Base-by-base conservation (phyloP, 2,329 filamentous ascomycete species). In the Colletotrichum filicis region DNA sequence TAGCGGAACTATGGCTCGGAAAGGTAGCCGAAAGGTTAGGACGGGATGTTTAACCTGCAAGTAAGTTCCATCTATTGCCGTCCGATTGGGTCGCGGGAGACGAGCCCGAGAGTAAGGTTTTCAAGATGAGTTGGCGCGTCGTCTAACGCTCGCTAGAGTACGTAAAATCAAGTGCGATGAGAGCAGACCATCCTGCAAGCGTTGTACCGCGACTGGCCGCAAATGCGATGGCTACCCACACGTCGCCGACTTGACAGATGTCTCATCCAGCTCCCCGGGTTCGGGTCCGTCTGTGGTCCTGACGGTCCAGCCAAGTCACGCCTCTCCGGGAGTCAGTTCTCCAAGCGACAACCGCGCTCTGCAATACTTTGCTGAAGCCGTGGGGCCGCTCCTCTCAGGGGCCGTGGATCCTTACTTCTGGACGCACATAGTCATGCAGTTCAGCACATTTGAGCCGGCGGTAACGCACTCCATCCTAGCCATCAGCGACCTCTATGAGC, bases 151-250 rank as follows among this genome's bases (percentile, higher is more conserved):
- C 19, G 2, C 26, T 66, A 89, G 87, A 79, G 84, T 88, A 58
- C 86, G 88, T 63, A 87, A 88, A 71, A 85, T 90, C 65, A 90
- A 90, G 78, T 91, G 88, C 77, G 88, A 89, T 74, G 88, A 90
- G 79, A 80, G 79, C n/a, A 88, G 87, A 67, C 88, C 88, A 1
- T 80, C 79, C 46, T 91, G 89, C 75, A 79, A 84, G 35, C 85
- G 87, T 64, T 91, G 89, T 76, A 84, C 84, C 26, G 87, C 85
- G 64, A 90, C 88, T 1, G 88, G 89, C n/a, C 85, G 89, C 58
- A 86, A 84, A 76, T 91, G 89, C 76, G 89, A 91, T 76, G 89
- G 89, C 69, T 90, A 91, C 71, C 78, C 65, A 7, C 75, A 79
- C 69, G 26, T 53, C 14, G 52, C 59, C 46, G 75, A 75, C 24